Conservation (phyloP, 768 basidiomycete species). For the Gloeopeniophorella convolvens region DNA sequence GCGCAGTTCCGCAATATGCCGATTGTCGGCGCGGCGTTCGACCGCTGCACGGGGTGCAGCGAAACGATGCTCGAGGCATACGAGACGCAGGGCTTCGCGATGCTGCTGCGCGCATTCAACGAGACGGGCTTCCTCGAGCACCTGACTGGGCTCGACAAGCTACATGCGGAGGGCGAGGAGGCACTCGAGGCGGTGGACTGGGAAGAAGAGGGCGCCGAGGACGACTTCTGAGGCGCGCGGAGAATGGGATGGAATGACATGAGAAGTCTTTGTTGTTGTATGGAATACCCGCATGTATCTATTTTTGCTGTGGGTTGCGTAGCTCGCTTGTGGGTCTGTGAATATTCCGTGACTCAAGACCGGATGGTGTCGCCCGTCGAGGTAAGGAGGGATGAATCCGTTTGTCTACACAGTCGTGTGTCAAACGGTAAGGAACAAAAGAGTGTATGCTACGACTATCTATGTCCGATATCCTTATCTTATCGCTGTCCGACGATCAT, state of each 20-base stretch:
- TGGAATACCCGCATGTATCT: too few species aligned
- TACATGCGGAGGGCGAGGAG: slow-evolving; percentile 47
- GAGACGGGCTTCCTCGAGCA: slow-evolving; percentile 70
- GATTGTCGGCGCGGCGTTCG: slow-evolving; percentile 82
- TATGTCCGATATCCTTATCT: too few species aligned
- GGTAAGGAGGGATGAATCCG: too few species aligned
- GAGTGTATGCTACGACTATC: too few species aligned
- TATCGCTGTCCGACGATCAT: too few species aligned
- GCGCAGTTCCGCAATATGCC: slow-evolving; percentile 80
- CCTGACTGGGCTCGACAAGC: slow-evolving; percentile 49
- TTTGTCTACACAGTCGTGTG: too few species aligned
- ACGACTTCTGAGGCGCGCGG: slow-evolving; percentile 29
- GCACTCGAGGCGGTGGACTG: slow-evolving; percentile 43
- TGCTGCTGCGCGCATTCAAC: slow-evolving; percentile 78
- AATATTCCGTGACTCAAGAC: too few species aligned
- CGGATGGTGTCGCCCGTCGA: too few species aligned
- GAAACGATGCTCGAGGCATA: slow-evolving; percentile 77
- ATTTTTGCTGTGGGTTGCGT: too few species aligned
- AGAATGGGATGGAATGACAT: slow-evolving; percentile 6
- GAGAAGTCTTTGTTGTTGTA: background rate
- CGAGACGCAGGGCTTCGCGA: slow-evolving; percentile 67
- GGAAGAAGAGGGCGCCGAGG: slow-evolving; percentile 35
- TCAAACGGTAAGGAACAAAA: too few species aligned
- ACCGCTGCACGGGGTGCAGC: slow-evolving; percentile 87
- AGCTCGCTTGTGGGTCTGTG: too few species aligned